Evolutionary conservation across 768 basidiomycete species (phyloP).

Genomic region (Russula sp.): DNA sequence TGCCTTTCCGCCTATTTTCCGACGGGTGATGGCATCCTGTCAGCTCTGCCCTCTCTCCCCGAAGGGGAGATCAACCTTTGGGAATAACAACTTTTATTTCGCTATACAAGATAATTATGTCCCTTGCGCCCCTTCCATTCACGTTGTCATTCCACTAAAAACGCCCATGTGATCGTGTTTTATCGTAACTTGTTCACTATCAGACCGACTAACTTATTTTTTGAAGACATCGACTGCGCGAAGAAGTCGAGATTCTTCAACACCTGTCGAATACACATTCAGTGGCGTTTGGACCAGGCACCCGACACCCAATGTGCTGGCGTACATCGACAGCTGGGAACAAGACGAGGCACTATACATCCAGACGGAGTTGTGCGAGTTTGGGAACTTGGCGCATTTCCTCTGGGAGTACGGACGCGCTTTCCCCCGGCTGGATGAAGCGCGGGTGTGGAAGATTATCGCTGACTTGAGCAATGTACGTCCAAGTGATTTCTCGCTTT

Average conservation of each 20-base stretch:
- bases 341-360: constrained; percentile 85
- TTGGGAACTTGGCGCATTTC: constrained; percentile 89
- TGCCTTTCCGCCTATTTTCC: neutral
- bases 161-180: neutral
- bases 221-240: constrained; percentile 74
- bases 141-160: neutral
- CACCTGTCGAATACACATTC: constrained; percentile 51
- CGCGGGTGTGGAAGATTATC: constrained; percentile 93
- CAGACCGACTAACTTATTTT: constrained; percentile 1
- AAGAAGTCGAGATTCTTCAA: constrained; percentile 90
- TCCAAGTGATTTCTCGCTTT: constrained; percentile 29
- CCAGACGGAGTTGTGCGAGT: constrained; percentile 90
- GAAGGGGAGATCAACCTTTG: neutral
- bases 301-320: constrained; percentile 75
- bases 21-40: constrained; percentile 8
- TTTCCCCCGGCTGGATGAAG: constrained; percentile 85
- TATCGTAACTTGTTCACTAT: constrained; percentile 11
- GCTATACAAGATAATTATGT: too few species aligned
- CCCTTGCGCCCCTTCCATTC: neutral
- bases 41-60: constrained; percentile 1
- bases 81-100: neutral
- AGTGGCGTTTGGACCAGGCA: constrained; percentile 35
- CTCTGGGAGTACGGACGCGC: constrained; percentile 85
- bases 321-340: constrained; percentile 95
- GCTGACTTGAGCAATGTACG: constrained; percentile 86